Conservation (phyloP, 495 filamentous ascomycete species). For the Astrothelium subdiscretum region DNA sequence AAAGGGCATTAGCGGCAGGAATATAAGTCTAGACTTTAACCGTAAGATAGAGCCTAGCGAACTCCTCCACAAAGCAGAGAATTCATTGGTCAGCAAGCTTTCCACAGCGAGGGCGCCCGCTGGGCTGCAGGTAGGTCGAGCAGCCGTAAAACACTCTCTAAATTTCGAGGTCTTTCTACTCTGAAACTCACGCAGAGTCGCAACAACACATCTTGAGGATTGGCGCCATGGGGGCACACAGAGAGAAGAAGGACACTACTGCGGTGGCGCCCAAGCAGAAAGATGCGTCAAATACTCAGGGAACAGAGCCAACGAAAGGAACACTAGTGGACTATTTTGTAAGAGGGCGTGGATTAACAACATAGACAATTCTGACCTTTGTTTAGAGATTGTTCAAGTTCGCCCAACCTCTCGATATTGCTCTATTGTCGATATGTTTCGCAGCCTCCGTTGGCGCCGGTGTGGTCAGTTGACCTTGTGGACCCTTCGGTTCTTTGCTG, state of each 20-base stretch:
- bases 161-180: neutral
- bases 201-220: neutral
- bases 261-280: neutral
- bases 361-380: slow-evolving; percentile 3
- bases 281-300: slow-evolving; percentile 1
- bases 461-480: slow-evolving; percentile 8
- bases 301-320: slow-evolving; percentile 1
- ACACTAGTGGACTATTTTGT: slow-evolving; percentile 3
- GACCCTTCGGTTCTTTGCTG: neutral
- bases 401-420: slow-evolving; percentile 1
- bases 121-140: neutral
- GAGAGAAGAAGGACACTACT: slow-evolving; percentile 2
- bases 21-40: too few relatives aligned
- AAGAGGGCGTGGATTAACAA: neutral
- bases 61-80: too few relatives aligned
- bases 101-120: too few relatives aligned
- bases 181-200: neutral
- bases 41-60: too few relatives aligned
- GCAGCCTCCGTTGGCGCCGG: slow-evolving; percentile 21
- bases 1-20: too few relatives aligned
- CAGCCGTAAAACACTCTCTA: neutral
- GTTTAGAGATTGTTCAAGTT: slow-evolving; percentile 1
- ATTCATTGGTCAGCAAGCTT: too few relatives aligned
- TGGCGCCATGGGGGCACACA: neutral
- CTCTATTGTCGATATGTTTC: slow-evolving; percentile 1